Percentiles rank a stretch among this genome's conserved stretches.
Evolutionary conservation across 495 filamentous ascomycete species (phyloP).

Genomic region (Lasiosphaeria miniovina): DNA sequence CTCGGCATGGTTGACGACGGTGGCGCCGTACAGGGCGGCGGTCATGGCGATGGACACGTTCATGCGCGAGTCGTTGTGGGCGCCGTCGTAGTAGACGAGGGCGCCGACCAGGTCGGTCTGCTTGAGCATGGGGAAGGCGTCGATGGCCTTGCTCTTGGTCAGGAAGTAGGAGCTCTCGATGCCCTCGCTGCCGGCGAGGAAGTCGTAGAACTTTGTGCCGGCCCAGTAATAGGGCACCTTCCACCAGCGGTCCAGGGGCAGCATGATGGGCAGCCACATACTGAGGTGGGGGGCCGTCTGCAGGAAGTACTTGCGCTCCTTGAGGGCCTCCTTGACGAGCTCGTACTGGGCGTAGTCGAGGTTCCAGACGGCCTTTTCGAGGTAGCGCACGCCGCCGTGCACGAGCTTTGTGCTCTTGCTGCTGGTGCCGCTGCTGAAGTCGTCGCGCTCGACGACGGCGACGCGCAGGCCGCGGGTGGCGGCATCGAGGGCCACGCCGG

Average conservation of each 20-base stretch:
- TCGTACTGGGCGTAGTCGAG: slow-evolving; percentile 94
- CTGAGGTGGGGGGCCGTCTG: slow-evolving; percentile 95
- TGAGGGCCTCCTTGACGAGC: slow-evolving; percentile 89
- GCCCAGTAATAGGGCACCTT: slow-evolving; percentile 97
- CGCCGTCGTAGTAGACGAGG: slow-evolving; percentile 96
- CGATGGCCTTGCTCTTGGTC: slow-evolving; percentile 88
- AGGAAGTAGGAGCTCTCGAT: slow-evolving; percentile 97
- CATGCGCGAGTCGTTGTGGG: slow-evolving; percentile 98
- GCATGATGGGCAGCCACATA: slow-evolving; percentile 95
- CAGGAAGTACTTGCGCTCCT: slow-evolving; percentile 93
- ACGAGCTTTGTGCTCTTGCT: slow-evolving; percentile 97
- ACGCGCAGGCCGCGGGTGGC: slow-evolving; percentile 90
- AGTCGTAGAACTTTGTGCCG: slow-evolving; percentile 93
- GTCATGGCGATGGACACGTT: slow-evolving; percentile 96
- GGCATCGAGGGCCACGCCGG: slow-evolving; percentile 91
- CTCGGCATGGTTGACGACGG: slow-evolving; percentile 90
- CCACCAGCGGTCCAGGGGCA: slow-evolving; percentile 94
- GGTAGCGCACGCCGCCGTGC: slow-evolving; percentile 91
- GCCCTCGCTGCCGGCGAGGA: slow-evolving; percentile 90
- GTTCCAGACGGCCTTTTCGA: slow-evolving; percentile 97
- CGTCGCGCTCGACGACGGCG: slow-evolving; percentile 90
- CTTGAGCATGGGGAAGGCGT: slow-evolving; percentile 97
- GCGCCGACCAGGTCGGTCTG: slow-evolving; percentile 82
- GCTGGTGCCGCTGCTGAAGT: slow-evolving; percentile 91
- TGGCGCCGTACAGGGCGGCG: slow-evolving; percentile 87